These are phyloP conservation scores for Skeletonema grethae DNA, from an alignment of 108 stramenopile genomes.

Conservation along the genomic window DNA sequence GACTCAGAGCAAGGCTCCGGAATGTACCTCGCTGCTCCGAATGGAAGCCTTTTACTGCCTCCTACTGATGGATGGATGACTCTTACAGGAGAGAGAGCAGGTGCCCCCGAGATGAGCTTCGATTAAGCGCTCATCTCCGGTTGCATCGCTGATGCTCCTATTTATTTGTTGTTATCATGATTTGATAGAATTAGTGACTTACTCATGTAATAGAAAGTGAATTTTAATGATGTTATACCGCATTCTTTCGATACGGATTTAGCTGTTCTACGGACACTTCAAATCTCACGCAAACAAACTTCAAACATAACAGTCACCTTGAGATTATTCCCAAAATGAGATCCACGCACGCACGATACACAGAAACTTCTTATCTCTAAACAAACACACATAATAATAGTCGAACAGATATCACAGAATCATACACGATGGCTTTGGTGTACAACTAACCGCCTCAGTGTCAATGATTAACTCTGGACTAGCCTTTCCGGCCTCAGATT, in stretches of 20 bases:
- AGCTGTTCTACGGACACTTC: neutral
- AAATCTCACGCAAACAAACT: neutral
- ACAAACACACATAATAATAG: neutral
- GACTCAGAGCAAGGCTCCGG: conserved; percentile 18
- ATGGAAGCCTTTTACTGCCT: conserved; percentile 34
- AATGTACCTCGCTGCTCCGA: conserved; percentile 33
- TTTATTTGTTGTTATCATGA: neutral
- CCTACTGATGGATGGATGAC: conserved; percentile 32
- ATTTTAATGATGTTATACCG: neutral
- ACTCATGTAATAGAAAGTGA: neutral
- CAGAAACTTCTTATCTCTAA: neutral
- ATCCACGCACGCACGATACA: neutral
- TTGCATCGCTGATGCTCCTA: neutral
- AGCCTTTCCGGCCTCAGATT: conserved; percentile 31
- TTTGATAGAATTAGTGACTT: conserved; percentile 4
- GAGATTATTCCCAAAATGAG: too few species aligned
- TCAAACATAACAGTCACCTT: too few species aligned
- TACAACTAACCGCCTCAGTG: conserved; percentile 53
- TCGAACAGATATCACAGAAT: conserved; percentile 22
- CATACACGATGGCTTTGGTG: conserved; percentile 45
- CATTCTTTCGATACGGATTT: neutral
- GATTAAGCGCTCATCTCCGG: conserved; percentile 12
- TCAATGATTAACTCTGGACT: conserved; percentile 55
- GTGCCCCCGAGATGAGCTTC: conserved; percentile 34
- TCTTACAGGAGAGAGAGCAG: conserved; percentile 24